Base-by-base conservation (phyloP, 495 filamentous ascomycete species). In the Lineolata rhizophorae region DNA sequence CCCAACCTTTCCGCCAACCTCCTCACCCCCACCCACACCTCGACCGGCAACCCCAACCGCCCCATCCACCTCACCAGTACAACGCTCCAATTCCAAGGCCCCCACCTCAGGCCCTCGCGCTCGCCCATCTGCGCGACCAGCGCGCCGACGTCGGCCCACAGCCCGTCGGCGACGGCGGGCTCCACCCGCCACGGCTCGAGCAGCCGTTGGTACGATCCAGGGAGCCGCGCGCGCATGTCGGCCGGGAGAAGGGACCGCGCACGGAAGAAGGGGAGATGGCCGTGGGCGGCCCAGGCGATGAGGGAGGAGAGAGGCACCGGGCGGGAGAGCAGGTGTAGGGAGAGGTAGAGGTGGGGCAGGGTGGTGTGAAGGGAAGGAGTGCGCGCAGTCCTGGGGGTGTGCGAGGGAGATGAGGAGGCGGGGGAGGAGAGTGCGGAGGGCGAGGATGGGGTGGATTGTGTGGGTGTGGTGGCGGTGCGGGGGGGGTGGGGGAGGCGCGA, bases 11-110 rank as follows among this genome's bases (percentile, higher is more conserved):
- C 42, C 5, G 66, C 62, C 9, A 91, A 53, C 14, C 59, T 60
- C 28, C 63, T 67, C 6, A 64, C 65, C 2, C 59, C 57, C 10
- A 61, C 56, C 39, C 81, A 80, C 3, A 85, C 51, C 36, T 87
- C 76, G 34, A 77, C 47, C 26, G 87, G 87, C 14, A 97, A 56
- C 5, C 73, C 68, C 16, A 95, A 58, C 28, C 76, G 62, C 38
- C 62, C 71, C 18, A 90, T 63, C 35, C 75, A 72, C 24, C 71
- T 62, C 35, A 72, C 68, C 5, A 82, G 47, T 12, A 91, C 40
- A 3, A 76, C 49, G 3, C 70, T 61, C 12, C 53, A 48, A 34
- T 91, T 90, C 22, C 93, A 41, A 0, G 66, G 52, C 1, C 87
- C 84, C 64, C 66, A 45, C 77, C n/a, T n/a, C n/a, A n/a, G n/a